Percentiles rank a stretch among this genome's conserved stretches.
phyloP scores from a whole-genome alignment of 208 protist genomes.

The Borovskyia barvae region DNA sequence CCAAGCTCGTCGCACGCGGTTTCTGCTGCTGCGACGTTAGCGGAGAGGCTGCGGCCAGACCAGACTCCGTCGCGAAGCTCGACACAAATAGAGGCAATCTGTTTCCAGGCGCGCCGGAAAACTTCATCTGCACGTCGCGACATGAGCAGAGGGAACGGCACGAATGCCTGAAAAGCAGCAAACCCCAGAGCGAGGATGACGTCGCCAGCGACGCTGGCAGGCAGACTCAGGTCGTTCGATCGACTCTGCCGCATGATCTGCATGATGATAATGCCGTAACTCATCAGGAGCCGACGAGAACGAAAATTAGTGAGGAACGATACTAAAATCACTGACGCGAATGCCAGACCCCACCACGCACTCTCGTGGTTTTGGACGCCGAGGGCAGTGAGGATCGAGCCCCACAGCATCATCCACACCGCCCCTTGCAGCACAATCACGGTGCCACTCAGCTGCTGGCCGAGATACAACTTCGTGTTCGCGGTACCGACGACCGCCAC shows the following conservation, averaged over 20 bases:
- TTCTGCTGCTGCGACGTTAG: conserved; percentile 22
- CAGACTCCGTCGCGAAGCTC: conserved; percentile 34
- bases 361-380: conserved; percentile 15
- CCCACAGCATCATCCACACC: conserved; percentile 39
- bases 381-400: conserved; percentile 23
- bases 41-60: conserved; percentile 30
- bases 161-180: conserved; percentile 29
- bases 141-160: conserved; percentile 44
- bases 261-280: conserved; percentile 44
- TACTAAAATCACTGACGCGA: conserved; percentile 31
- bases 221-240: not conserved
- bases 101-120: conserved; percentile 26
- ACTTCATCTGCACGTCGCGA: conserved; percentile 22
- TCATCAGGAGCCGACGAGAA: conserved; percentile 28
- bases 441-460: conserved; percentile 34
- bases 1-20: conserved; percentile 37
- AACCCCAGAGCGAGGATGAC: conserved; percentile 38
- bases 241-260: conserved; percentile 29
- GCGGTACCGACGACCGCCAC: conserved; percentile 23
- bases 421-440: conserved; percentile 25
- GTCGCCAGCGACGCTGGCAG: conserved; percentile 27
- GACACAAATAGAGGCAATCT: conserved; percentile 28
- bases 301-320: conserved; percentile 42
- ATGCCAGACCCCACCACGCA: conserved; percentile 49
- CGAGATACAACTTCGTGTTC: conserved; percentile 37